A percentile compares a stretch with the other conserved stretches of the same genome.
phyloP scores from a whole-genome alignment of 2,329 filamentous ascomycete species.

The Neospermospora avenae region DNA sequence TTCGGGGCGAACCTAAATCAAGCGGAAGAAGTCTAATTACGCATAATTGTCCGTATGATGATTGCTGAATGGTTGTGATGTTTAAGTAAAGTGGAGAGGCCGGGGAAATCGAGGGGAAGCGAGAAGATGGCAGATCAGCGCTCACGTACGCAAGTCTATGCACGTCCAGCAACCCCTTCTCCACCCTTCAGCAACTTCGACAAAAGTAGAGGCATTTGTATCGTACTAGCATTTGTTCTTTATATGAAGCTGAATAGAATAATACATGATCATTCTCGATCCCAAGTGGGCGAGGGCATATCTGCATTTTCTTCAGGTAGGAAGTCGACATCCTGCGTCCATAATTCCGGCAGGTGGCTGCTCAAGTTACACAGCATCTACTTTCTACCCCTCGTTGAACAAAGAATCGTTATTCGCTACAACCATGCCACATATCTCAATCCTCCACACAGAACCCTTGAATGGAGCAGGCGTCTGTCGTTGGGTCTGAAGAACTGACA shows the following conservation, averaged over 20 bases:
- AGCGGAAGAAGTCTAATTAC: too few relatives aligned
- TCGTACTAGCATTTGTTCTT: background rate
- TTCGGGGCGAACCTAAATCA: too few relatives aligned
- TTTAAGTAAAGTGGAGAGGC: background rate
- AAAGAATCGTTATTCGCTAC: background rate
- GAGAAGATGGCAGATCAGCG: background rate
- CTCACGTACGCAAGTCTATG: too few relatives aligned
- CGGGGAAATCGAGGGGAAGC: background rate
- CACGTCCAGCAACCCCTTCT: background rate
- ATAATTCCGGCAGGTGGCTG: background rate
- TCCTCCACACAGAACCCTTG: slow-evolving; percentile 1
- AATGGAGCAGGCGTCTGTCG: background rate
- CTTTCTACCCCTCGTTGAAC: background rate
- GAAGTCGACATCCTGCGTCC: background rate
- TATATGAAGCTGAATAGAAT: background rate
- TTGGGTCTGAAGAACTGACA: slow-evolving; percentile 1
- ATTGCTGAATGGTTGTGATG: background rate
- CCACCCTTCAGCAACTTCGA: background rate
- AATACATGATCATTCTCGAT: background rate
- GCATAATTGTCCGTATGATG: background rate
- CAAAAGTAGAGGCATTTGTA: background rate
- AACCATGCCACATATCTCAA: background rate
- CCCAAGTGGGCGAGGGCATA: background rate
- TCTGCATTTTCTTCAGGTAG: background rate
- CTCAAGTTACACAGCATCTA: background rate